phyloP scores from a whole-genome alignment of 495 filamentous ascomycete species.

The Talaromyces ruber region DNA sequence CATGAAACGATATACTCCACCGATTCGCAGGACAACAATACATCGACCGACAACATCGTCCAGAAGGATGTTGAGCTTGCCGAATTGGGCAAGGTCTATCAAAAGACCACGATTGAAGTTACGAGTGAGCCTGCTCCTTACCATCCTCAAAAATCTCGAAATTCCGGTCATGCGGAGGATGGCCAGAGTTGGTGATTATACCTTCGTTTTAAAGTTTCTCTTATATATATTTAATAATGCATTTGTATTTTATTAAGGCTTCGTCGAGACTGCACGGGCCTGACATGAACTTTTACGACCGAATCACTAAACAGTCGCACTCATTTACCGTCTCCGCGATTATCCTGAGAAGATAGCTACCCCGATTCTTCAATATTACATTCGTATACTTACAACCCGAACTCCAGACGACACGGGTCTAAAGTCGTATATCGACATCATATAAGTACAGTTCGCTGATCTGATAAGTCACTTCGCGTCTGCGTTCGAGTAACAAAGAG shows the following conservation, averaged over 20 bases:
- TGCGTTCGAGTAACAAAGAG: too few species aligned
- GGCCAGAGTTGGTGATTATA: not conserved
- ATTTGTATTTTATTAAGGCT: not conserved
- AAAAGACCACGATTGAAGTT: conserved; percentile 38
- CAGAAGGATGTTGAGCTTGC: conserved; percentile 23
- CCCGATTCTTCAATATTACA: too few species aligned
- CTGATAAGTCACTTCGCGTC: too few species aligned
- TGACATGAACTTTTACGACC: not conserved
- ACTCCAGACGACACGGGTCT: too few species aligned
- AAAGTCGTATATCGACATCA: too few species aligned
- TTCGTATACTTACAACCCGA: too few species aligned
- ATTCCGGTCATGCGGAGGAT: not conserved
- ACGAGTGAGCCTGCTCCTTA: conserved; percentile 26
- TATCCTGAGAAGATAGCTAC: too few species aligned
- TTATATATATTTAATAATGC: not conserved
- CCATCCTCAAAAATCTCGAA: not conserved
- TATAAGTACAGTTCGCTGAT: too few species aligned
- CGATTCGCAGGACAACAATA: conserved; percentile 8
- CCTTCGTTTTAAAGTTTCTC: not conserved
- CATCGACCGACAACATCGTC: conserved; percentile 32
- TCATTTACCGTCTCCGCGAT: too few species aligned
- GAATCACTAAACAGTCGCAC: not conserved
- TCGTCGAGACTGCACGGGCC: not conserved
- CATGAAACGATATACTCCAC: conserved; percentile 3
- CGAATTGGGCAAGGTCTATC: conserved; percentile 34